Conservation (phyloP, 1,284 basidiomycete genomes). For the Pseudomicrostroma phylloplanum region DNA sequence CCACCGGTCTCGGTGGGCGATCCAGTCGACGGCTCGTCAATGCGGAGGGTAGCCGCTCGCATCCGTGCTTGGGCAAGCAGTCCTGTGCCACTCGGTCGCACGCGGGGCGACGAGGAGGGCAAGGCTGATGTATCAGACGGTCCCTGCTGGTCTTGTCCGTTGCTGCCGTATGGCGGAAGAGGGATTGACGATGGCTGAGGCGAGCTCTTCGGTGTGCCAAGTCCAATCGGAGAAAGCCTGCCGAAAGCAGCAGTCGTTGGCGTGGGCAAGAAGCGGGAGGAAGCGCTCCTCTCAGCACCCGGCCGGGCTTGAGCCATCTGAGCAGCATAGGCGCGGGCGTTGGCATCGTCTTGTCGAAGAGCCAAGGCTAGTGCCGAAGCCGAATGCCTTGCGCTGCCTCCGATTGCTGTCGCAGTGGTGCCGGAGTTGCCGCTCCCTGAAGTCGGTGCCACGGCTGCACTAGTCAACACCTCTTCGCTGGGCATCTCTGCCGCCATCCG, state of each 20-base stretch:
- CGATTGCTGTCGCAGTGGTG: not conserved
- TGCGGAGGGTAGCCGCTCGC: not conserved
- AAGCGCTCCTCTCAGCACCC: not conserved
- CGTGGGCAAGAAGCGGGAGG: not conserved
- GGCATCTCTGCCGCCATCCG: not conserved
- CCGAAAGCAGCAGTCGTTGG: not conserved
- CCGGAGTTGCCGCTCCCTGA: not conserved
- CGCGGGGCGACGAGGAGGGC: not conserved
- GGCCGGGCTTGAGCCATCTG: not conserved
- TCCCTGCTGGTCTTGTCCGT: too few relatives aligned
- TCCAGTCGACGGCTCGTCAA: not conserved
- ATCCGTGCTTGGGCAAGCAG: conserved; percentile 3
- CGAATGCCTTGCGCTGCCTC: conserved; percentile 1
- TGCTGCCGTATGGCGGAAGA: not conserved
- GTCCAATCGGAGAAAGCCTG: not conserved
- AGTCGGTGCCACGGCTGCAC: not conserved
- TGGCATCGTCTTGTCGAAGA: not conserved
- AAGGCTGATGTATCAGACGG: not conserved
- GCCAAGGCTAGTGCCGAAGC: not conserved
- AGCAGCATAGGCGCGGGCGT: not conserved
- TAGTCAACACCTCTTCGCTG: not conserved
- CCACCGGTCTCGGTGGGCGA: not conserved
- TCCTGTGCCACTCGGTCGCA: not conserved
- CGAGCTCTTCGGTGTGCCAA: not conserved
- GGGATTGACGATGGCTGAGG: not conserved